These are phyloP conservation scores for Melampsora medusae DNA, from an alignment of 1,284 basidiomycete genomes.

Conservation along the genomic window DNA sequence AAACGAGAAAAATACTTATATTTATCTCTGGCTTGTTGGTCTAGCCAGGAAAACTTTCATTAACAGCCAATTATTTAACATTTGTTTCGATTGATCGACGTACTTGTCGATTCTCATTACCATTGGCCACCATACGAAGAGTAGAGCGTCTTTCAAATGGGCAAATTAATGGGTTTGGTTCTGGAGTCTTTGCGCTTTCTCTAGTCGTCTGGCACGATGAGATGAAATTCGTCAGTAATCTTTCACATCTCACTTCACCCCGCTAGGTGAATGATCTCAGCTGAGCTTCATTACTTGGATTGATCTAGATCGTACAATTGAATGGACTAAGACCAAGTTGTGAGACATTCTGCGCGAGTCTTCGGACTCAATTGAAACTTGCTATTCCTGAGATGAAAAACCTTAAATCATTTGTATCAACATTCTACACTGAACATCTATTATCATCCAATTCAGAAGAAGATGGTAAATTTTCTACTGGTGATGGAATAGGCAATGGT, in stretches of 20 bases:
- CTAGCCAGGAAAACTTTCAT: slow-evolving; percentile 83
- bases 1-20: background rate
- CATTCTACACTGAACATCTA: slow-evolving; percentile 91
- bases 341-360: slow-evolving; percentile 84
- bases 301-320: slow-evolving; percentile 78
- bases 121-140: slow-evolving; percentile 84
- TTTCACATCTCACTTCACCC: slow-evolving; percentile 25
- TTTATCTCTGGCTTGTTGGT: background rate
- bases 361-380: slow-evolving; percentile 84
- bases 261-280: background rate
- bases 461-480: slow-evolving; percentile 50
- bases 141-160: slow-evolving; percentile 69
- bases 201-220: slow-evolving; percentile 86
- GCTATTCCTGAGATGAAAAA: slow-evolving; percentile 86
- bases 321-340: slow-evolving; percentile 93
- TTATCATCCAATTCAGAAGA: slow-evolving; percentile 58
- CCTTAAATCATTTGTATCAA: slow-evolving; percentile 84
- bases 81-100: slow-evolving; percentile 89
- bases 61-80: slow-evolving; percentile 84
- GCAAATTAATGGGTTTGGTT: slow-evolving; percentile 70
- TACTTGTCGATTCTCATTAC: slow-evolving; percentile 85
- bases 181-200: slow-evolving; percentile 90
- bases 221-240: slow-evolving; percentile 76
- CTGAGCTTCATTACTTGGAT: background rate
- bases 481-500: slow-evolving; percentile 45